Evolutionary conservation across 352 stramenopile genomes (phyloP), one percentile per base, ranked within the genome.

Genomic region (Globisporangium nagaii): DNA sequence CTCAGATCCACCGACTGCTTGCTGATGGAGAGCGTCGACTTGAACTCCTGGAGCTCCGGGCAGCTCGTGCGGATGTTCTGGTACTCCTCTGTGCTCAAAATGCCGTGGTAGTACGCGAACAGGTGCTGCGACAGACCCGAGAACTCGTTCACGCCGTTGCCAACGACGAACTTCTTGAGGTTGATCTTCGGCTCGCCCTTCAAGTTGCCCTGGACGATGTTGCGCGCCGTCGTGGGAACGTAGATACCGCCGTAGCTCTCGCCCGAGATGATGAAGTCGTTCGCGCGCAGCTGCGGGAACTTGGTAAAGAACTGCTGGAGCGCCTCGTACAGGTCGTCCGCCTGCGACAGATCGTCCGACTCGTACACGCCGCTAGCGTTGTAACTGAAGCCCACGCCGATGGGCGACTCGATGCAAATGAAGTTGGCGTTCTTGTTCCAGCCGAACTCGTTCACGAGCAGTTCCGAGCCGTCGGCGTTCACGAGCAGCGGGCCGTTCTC

Each of bases 401-500:
- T 70, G 0, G 82, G 82, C 59, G 88, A 77, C 49, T 92, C 82
- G 27, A 92, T 60, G 65, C 77, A 92, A 47, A 92, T 73, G 17
- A 92, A 63, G 63, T 87, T 89, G 32, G 79, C 79, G 20, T 76
- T 58, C 17, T 62, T 37, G 41, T 79, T 89, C 82, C 82, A 92
- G 39, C 73, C 73, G 58, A 80, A 73, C 24, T 65, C 63, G 44
- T 92, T 90, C 9, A 46, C 34, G 44, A 73, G 60, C 34, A 82
- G 79, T 10, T 94, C 95, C 24, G 71, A 79, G 31, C 96, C 75
- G 70, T 98, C 93, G 4, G 86, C 60, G 53, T 97, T 96, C 27
- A 98, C 84, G 58, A 81, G 66, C 95, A 99, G n/a, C 5, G 96
- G 96, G 2, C 96, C 96, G 68, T 99, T 99, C 70, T 99, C 96